A percentile compares a stretch with the other conserved stretches of the same genome.
Evolutionary conservation across 1,139 yeast genomes (phyloP).

Genomic region (Candida buenavistaensis): DNA sequence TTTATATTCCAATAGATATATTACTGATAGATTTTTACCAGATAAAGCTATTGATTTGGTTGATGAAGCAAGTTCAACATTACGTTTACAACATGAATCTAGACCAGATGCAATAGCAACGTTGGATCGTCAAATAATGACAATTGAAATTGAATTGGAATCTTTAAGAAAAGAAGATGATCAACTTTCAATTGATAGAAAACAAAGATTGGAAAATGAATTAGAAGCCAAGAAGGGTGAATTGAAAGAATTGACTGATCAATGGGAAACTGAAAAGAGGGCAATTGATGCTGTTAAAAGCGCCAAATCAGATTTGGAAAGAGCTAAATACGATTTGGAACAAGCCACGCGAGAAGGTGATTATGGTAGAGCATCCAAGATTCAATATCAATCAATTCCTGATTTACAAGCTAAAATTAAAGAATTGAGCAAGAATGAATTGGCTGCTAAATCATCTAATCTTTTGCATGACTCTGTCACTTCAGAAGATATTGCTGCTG

Average conservation of each 20-base stretch:
- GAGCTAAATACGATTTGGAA: conserved; percentile 80
- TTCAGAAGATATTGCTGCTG: conserved; percentile 89
- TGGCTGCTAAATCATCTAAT: conserved; percentile 18
- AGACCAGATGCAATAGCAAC: conserved; percentile 94
- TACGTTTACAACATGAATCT: conserved; percentile 92
- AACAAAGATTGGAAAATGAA: conserved; percentile 62
- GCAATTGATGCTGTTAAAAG: conserved; percentile 74
- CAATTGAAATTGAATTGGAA: conserved; percentile 91
- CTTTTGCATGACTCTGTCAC: conserved; percentile 91
- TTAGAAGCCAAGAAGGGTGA: conserved; percentile 64
- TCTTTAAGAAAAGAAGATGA: conserved; percentile 92
- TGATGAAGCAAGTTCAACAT: conserved; percentile 95
- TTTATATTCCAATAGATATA: conserved; percentile 82
- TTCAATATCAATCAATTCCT: conserved; percentile 87
- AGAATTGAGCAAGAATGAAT: conserved; percentile 36
- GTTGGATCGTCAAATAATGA: conserved; percentile 87
- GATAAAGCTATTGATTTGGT: conserved; percentile 96
- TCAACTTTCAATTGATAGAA: conserved; percentile 75
- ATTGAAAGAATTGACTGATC: conserved; percentile 63
- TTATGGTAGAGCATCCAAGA: conserved; percentile 83
- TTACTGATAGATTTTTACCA: conserved; percentile 88
- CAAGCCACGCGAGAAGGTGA: conserved; percentile 81
- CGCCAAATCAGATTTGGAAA: conserved; percentile 81
- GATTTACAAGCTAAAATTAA: conserved; percentile 61
- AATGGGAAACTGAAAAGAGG: conserved; percentile 83